Conservation (phyloP, 1,139 yeast species). For the Geotrichum restrictum region DNA sequence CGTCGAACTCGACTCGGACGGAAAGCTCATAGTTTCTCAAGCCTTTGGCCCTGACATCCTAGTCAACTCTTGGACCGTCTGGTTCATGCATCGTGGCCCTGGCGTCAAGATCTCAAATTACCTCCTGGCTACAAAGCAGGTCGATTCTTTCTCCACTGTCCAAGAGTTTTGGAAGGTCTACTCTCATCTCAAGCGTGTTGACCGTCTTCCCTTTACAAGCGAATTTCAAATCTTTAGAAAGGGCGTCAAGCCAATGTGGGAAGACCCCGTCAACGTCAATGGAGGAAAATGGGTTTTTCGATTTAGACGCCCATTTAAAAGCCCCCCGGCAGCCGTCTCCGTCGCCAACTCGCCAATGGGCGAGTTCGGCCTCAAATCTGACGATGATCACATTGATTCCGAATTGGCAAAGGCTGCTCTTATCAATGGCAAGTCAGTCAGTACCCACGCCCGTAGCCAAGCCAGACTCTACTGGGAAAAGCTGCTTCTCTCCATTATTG, state of each 20-base stretch:
- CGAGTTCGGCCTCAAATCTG: conserved; percentile 6
- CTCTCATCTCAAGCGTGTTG: conserved; percentile 47
- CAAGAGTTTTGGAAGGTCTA: conserved; percentile 63
- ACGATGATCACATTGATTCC: conserved; percentile 4
- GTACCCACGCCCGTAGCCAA: conserved; percentile 28
- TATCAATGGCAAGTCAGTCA: conserved; percentile 16
- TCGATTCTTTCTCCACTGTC: conserved; percentile 42
- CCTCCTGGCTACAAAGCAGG: conserved; percentile 37
- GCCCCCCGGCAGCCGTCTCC: conserved; percentile 13
- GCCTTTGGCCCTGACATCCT: conserved; percentile 26
- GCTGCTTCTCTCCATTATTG: conserved; percentile 35
- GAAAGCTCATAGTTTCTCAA: conserved; percentile 25
- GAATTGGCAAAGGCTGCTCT: conserved; percentile 10
- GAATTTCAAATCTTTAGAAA: conserved; percentile 59
- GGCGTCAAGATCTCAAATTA: conserved; percentile 38
- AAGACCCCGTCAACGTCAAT: conserved; percentile 57
- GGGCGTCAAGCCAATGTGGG: conserved; percentile 70
- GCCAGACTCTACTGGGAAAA: conserved; percentile 38
- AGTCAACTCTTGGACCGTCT: conserved; percentile 35
- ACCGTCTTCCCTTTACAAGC: conserved; percentile 51
- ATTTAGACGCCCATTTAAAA: conserved; percentile 38
- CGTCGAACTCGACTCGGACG: conserved; percentile 20
- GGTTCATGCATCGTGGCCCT: conserved; percentile 40
- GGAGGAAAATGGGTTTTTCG: conserved; percentile 70
- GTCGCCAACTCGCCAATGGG: conserved; percentile 6